These are phyloP conservation scores for Hortiboletus campestris DNA, from an alignment of 768 basidiomycete species.

Conservation along the genomic window DNA sequence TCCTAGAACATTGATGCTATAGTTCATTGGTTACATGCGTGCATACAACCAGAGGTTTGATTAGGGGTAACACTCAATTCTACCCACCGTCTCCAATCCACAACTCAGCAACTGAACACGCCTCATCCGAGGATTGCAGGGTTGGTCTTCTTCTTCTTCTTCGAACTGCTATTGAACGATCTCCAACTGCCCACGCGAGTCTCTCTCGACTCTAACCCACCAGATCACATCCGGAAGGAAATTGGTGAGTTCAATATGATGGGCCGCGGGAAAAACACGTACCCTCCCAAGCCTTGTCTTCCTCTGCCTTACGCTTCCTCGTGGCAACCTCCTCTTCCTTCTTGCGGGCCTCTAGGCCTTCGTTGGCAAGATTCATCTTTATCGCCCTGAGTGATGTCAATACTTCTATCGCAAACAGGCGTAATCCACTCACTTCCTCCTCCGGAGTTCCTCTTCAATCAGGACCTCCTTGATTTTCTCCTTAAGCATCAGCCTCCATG, in stretches of 20 bases:
- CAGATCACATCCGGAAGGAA: background rate
- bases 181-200: constrained; percentile 86
- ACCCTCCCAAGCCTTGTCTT: constrained; percentile 92
- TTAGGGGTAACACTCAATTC: constrained; percentile 15
- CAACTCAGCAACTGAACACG: background rate
- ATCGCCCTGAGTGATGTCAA: constrained; percentile 56
- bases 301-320: constrained; percentile 84
- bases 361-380: constrained; percentile 89
- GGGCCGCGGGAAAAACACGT: constrained; percentile 7
- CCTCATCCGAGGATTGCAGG: constrained; percentile 61
- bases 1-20: background rate
- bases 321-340: constrained; percentile 81
- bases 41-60: constrained; percentile 3
- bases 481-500: constrained; percentile 65
- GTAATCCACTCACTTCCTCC: constrained; percentile 62
- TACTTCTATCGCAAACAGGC: background rate
- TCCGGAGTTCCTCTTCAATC: constrained; percentile 85
- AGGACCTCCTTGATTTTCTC: constrained; percentile 78
- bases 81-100: background rate
- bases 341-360: constrained; percentile 89
- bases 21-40: constrained; percentile 8
- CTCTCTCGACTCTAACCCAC: constrained; percentile 61
- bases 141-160: constrained; percentile 86
- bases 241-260: background rate
- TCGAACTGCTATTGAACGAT: constrained; percentile 57